These are phyloP conservation scores for Xylaria sp. DNA, from an alignment of 2,329 filamentous ascomycete genomes.

Conservation along the genomic window DNA sequence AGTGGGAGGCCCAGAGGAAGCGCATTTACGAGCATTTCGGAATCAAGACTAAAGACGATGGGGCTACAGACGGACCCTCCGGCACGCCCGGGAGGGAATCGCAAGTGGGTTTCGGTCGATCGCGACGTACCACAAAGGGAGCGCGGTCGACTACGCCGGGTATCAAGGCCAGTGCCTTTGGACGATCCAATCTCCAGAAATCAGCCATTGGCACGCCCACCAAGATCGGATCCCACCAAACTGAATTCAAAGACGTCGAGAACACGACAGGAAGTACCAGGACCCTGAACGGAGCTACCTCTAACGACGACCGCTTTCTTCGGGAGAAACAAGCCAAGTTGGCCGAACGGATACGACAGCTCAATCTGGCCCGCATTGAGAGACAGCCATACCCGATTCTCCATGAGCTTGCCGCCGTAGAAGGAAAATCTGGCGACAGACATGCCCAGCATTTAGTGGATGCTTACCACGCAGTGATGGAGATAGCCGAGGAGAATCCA, in stretches of 20 bases:
- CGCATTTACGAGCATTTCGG: conserved; percentile 97
- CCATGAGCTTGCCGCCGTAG: conserved; percentile 74
- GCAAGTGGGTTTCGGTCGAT: conserved; percentile 62
- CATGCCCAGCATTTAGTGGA: conserved; percentile 76
- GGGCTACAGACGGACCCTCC: conserved; percentile 35
- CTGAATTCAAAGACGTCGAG: conserved; percentile 71
- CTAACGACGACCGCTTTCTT: conserved; percentile 73
- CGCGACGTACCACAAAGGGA: conserved; percentile 52
- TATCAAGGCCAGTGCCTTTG: conserved; percentile 60
- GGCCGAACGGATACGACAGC: conserved; percentile 73
- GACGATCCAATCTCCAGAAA: conserved; percentile 70
- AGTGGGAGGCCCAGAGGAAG: conserved; percentile 93
- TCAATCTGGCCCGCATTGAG: conserved; percentile 74
- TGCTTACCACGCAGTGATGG: conserved; percentile 79
- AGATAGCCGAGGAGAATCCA: conserved; percentile 74
- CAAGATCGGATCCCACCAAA: conserved; percentile 64
- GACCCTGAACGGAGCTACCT: conserved; percentile 48
- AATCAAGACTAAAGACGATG: conserved; percentile 65
- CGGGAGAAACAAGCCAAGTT: conserved; percentile 85
- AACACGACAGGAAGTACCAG: conserved; percentile 55
- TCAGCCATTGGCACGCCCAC: conserved; percentile 86
- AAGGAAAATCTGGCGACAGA: conserved; percentile 69
- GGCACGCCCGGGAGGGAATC: conserved; percentile 48
- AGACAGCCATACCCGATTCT: conserved; percentile 73
- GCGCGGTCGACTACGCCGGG: conserved; percentile 39